Evolutionary conservation across 2,329 filamentous ascomycete genomes (phyloP).

Genomic region (Epichloe bromicola): DNA sequence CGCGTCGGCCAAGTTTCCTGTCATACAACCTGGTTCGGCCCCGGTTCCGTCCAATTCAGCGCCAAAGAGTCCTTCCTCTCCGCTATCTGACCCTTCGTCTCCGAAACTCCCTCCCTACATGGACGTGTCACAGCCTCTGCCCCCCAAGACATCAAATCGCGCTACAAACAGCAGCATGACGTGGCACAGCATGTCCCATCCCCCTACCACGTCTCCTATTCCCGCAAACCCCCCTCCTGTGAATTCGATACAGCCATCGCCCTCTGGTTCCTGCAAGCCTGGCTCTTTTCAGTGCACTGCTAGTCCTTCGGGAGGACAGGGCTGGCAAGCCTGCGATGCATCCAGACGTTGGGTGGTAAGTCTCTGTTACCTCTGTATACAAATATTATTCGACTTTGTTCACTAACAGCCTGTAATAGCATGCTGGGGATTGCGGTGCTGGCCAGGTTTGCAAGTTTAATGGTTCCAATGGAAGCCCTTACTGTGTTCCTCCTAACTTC

Average conservation of each 20-base stretch:
- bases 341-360: conserved; percentile 1
- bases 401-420: not conserved
- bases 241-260: not conserved
- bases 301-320: not conserved
- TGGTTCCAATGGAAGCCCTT: not conserved
- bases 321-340: conserved; percentile 3
- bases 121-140: not conserved
- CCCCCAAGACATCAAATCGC: not conserved
- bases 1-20: not conserved
- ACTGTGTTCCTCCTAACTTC: conserved; percentile 1
- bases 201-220: not conserved
- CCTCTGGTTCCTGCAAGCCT: not conserved
- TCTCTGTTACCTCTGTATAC: not conserved
- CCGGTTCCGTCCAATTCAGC: not conserved
- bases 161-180: not conserved
- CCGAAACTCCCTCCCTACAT: not conserved
- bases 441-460: conserved; percentile 1
- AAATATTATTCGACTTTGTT: not conserved
- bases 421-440: not conserved
- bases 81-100: not conserved
- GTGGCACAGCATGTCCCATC: not conserved
- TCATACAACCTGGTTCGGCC: not conserved
- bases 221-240: not conserved
- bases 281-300: not conserved
- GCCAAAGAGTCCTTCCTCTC: not conserved